Evolutionary conservation across 257 asterid genomes (phyloP), one percentile per base, ranked within the genome.

Genomic region (Paulownia fortunei): DNA sequence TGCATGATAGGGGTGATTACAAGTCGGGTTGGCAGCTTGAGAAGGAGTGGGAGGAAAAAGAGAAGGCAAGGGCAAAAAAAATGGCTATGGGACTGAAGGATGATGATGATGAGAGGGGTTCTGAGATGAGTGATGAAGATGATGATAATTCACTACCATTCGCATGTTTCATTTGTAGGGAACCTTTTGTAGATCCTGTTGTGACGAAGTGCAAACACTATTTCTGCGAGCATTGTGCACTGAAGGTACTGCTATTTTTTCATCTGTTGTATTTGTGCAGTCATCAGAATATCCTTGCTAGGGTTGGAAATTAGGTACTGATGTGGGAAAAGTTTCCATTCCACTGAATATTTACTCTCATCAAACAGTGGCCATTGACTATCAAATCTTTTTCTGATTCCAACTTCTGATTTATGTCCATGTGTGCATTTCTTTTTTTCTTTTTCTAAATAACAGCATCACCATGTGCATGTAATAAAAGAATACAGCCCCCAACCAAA

Each of bases 1-100:
- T 93, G 99, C 98, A 96, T 65, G 98, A 93, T 74, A 87, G 98
- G 0, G 99, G 99, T 32, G 99, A 93, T 80, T 96, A 96, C 74
- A 92, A 93, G 86, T 80, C 97, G 1, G 99, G 99, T 16, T 96
- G 98, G 99, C 99, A 93, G 87, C 76, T 96, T 27, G 98, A 96
- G 80, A 89, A 83, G 78, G 97, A 96, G 64, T 96, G 98, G 97
- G 96, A 93, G 1, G 98, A 93, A 76, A 89, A 88, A 63, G 96
- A 93, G 86, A 93, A 93, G 83, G 86, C 74, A 9, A 89, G 94
- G 85, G 82, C 85, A 55, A 88, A 81, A 77, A 94, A 85, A 58
- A 51, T 92, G 86, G 93, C 97, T 44, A 77, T 86, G 89, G 85
- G 88, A 27, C 24, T 77, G 86, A 77, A 81, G 39, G 92, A 88